Conservation (phyloP, 257 asterid genomes). For the Solanum infundibuliforme region DNA sequence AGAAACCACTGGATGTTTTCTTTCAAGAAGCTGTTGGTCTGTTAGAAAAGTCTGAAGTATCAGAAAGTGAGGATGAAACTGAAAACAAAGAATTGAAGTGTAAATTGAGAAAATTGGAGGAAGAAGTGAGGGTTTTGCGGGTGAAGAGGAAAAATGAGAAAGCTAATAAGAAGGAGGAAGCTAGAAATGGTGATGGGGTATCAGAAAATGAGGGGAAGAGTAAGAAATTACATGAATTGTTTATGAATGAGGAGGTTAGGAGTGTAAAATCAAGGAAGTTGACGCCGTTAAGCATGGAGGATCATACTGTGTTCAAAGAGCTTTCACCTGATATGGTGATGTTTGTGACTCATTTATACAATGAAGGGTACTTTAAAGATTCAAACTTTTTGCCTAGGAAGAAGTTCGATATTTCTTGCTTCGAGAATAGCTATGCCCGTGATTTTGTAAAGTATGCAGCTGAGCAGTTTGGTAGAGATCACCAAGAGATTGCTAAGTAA, state of each 20-base stretch:
- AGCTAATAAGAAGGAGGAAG: neutral
- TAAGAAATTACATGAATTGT: slow-evolving; percentile 23
- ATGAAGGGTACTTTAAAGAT: slow-evolving; percentile 39
- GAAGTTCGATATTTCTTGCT: slow-evolving; percentile 33
- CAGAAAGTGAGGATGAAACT: slow-evolving; percentile 6
- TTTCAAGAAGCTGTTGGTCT: slow-evolving; percentile 48
- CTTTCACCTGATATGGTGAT: slow-evolving; percentile 55
- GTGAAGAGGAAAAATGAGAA: slow-evolving; percentile 7
- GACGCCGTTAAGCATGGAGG: slow-evolving; percentile 25
- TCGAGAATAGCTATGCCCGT: slow-evolving; percentile 49
- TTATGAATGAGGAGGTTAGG: slow-evolving; percentile 4
- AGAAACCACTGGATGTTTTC: slow-evolving; percentile 24
- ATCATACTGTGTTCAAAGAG: slow-evolving; percentile 31
- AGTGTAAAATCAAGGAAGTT: neutral
- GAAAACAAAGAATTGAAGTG: slow-evolving; percentile 14
- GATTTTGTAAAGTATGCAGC: slow-evolving; percentile 54
- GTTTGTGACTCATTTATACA: slow-evolving; percentile 37
- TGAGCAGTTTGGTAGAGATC: slow-evolving; percentile 52
- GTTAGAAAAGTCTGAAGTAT: neutral
- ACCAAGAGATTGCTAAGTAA: slow-evolving; percentile 67
- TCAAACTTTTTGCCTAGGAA: slow-evolving; percentile 35
- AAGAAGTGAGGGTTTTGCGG: slow-evolving; percentile 24
- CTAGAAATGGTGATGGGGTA: neutral
- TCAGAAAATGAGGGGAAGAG: neutral
- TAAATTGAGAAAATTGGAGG: slow-evolving; percentile 37